A percentile compares a stretch with the other conserved stretches of the same genome.
Evolutionary conservation across 305 asterid species (phyloP).

Genomic region (Caryopteris hybrid): DNA sequence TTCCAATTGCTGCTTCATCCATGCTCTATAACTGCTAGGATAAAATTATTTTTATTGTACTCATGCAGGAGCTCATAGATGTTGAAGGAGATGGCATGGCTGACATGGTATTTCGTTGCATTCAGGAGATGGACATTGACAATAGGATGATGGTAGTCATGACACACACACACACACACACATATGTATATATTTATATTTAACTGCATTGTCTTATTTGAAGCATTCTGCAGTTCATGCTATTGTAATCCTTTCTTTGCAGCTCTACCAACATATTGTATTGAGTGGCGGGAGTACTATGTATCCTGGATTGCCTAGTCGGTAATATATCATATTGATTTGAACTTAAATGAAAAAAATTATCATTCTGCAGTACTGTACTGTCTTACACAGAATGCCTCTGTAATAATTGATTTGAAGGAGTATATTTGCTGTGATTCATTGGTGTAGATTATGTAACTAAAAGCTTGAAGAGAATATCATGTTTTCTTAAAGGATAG

Average conservation of each 20-base stretch:
- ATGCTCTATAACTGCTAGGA: conserved; percentile 1
- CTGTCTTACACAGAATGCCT: not conserved
- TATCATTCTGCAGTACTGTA: not conserved
- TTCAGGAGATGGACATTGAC: conserved; percentile 99
- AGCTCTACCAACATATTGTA: conserved; percentile 97
- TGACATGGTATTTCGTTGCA: conserved; percentile 97
- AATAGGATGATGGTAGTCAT: conserved; percentile 84
- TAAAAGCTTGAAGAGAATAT: conserved; percentile 1
- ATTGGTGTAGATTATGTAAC: conserved; percentile 5
- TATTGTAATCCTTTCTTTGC: conserved; percentile 24
- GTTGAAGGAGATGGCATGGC: conserved; percentile 99
- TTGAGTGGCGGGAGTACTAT: conserved; percentile 98
- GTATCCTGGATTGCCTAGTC: conserved; percentile 98
- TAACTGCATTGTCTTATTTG: conserved; percentile 21
- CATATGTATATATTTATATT: no score
- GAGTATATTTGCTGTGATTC: not conserved
- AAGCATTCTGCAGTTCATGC: conserved; percentile 19
- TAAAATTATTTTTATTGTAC: conserved; percentile 10
- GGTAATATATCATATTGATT: conserved; percentile 46
- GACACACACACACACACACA: no score
- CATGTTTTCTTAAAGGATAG: not conserved
- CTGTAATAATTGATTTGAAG: not conserved
- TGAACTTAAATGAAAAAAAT: not conserved
- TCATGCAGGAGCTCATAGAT: conserved; percentile 86
- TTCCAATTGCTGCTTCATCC: conserved; percentile 2